Evolutionary conservation across 768 basidiomycete genomes (phyloP).

Genomic region (Suillus sp.): DNA sequence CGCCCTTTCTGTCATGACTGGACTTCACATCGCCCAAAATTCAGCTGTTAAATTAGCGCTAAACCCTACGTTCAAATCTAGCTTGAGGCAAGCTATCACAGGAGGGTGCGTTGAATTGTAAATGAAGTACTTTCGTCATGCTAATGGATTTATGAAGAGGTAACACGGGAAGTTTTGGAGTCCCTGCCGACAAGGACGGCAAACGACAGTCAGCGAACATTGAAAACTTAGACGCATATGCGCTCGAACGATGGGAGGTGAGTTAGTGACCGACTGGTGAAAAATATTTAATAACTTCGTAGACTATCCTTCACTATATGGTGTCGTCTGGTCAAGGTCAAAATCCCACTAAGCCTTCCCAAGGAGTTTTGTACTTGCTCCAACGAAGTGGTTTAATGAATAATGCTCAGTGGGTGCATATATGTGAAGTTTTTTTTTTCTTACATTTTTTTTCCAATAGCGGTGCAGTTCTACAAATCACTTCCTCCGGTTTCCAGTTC

Average conservation of each 20-base stretch:
- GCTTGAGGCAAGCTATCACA: slow-evolving; percentile 81
- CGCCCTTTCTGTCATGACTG: slow-evolving; percentile 61
- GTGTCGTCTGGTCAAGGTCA: slow-evolving; percentile 89
- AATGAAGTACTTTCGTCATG: slow-evolving; percentile 8
- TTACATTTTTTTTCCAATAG: slow-evolving; percentile 32
- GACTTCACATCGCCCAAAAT: slow-evolving; percentile 69
- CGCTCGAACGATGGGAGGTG: slow-evolving; percentile 91
- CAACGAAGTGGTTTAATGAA: slow-evolving; percentile 88
- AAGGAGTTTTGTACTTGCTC: slow-evolving; percentile 82
- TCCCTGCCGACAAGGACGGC: slow-evolving; percentile 66
- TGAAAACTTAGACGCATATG: slow-evolving; percentile 75
- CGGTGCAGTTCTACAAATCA: slow-evolving; percentile 73
- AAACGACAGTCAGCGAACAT: slow-evolving; percentile 55
- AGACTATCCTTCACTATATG: slow-evolving; percentile 99
- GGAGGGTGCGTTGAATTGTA: slow-evolving; percentile 64
- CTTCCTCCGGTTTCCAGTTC: slow-evolving; percentile 95
- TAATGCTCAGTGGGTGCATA: slow-evolving; percentile 54
- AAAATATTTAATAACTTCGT: neutral
- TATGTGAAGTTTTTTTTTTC: neutral
- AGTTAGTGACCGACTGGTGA: slow-evolving; percentile 21
- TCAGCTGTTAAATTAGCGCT: slow-evolving; percentile 64
- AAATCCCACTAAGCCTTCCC: slow-evolving; percentile 71
- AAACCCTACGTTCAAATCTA: slow-evolving; percentile 75
- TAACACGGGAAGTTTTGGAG: slow-evolving; percentile 80
- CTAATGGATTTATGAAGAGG: slow-evolving; percentile 49